Evolutionary conservation across 257 asterid species (phyloP).

Genomic region (Fraxinus anomala): DNA sequence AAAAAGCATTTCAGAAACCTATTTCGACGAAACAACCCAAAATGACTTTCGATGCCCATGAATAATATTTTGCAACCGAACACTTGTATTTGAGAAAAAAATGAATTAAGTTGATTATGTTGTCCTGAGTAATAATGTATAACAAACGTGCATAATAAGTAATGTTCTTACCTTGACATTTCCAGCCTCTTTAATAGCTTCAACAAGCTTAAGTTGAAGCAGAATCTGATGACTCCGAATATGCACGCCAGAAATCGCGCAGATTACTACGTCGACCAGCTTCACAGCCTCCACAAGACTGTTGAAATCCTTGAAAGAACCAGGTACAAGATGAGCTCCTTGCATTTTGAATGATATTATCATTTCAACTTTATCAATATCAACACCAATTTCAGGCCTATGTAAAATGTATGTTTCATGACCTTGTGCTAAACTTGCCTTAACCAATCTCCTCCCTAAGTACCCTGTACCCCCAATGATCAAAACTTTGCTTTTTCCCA

Average conservation of each 20-base stretch:
- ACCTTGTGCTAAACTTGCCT: not conserved
- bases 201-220: constrained; percentile 30
- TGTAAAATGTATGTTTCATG: not conserved
- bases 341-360: constrained; percentile 23
- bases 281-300: constrained; percentile 32
- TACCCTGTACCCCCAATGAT: not conserved
- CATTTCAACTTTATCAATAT: constrained; percentile 29
- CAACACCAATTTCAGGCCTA: constrained; percentile 9
- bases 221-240: constrained; percentile 32
- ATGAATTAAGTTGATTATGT: too few species aligned
- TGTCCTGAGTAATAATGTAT: not conserved
- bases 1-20: too few species aligned
- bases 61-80: too few species aligned
- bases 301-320: constrained; percentile 22
- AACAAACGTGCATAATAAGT: not conserved
- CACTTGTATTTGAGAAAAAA: too few species aligned
- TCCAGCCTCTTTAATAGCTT: constrained; percentile 24
- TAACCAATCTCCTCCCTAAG: constrained; percentile 4
- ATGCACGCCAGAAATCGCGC: constrained; percentile 36
- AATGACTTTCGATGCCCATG: too few species aligned
- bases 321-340: constrained; percentile 32
- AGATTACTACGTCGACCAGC: constrained; percentile 30
- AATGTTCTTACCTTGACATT: constrained; percentile 30
- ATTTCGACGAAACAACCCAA: too few species aligned
- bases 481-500: not conserved